Evolutionary conservation across 345 rosid species (phyloP), one percentile per base, ranked within the genome.

Genomic region (Rhodomyrtus tomentosa): DNA sequence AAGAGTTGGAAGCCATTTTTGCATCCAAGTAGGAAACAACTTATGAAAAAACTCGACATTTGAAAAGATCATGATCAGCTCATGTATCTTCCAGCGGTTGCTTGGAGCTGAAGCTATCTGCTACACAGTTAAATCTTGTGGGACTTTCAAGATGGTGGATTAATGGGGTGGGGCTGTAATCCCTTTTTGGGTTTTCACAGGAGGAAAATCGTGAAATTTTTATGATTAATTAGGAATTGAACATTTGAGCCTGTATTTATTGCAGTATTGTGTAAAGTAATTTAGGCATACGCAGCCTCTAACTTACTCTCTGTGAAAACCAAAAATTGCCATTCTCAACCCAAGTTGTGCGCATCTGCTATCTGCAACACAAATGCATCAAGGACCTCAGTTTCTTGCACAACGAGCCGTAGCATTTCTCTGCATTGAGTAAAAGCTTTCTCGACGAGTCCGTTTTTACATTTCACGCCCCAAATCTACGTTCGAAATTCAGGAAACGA

Each of bases 1-100:
- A 92, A 89, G 98, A 96, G 85, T 89, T 96, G 81, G 98, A 94
- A 85, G 94, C 93, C 85, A 96, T 96, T 88, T 95, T 96, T 92
- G 96, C 95, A 82, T 90, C 93, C 55, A 93, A 92, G 82, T 92
- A 91, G 93, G 50, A 74, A 50, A 4, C 24, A 73, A 80, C 10
- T 68, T 74, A 50, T 54, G 56, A 22, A 80, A 40, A 1, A 55
- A 58, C n/a, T 29, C 11, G 54, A 81, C 80, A 48, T n/a, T 45
- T 15, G 8, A 50, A 50, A 29, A 21, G 25, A 20, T 59, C 12
- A 36, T 25, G 83, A 56, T 20, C 22, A 18, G 32, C 20, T 32
- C 15, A 73, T 50, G 8, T 14, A 25, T 42, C 18, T 76, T 82
- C 85, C 79, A 36, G 45, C 24, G 18, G 45, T 68, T 18, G 79